Base-by-base conservation (phyloP, 331 rosid genomes). In the Quercus phellos region DNA sequence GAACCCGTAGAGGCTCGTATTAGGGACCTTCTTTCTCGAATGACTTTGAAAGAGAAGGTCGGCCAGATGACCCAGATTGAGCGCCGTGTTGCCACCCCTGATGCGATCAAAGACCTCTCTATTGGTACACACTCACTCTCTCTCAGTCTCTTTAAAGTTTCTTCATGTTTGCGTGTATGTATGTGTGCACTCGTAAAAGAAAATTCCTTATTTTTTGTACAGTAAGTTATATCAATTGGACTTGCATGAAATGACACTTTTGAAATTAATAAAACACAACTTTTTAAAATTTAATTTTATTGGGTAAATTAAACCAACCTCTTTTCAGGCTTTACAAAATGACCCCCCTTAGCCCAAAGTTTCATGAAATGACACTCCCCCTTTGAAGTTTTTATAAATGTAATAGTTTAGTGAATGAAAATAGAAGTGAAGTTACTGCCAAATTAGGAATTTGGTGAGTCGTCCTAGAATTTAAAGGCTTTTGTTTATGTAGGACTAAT, bases 21-120 rank as follows among this genome's bases (percentile, higher is more conserved):
- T 35, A 90, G 77, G 70, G 94, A 90, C 84, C 93, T 94, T 63
- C 96, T 94, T 81, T 87, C 92, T 6, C 91, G 92, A 50, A 90
- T 94, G 97, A 88, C 93, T 78, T 77, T 94, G 60, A 78, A 68
- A 69, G 94, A 94, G 79, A 94, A 94, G 84, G 84, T 87, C 67
- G 94, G 85, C 72, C 97, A 94, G 72, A 92, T 94, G 91, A 88
- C 91, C 68, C 94, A 94, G 81, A 92, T 94, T 30, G 96, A 92
- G 72, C 94, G 94, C 46, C n/a, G 46, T 10, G 91, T 85, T 54
- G 90, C 92, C 16, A 84, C 85, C 54, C 83, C 89, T 27, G 80
- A 79, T 64, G 77, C 81, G 85, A 73, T 94, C n/a, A 83, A 21
- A 74, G 85, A 89, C 70, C 77, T 81, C 66, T 79, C 84, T 51